A percentile compares a stretch with the other conserved stretches of the same genome.
Evolutionary conservation across 2,329 filamentous ascomycete species (phyloP).

Genomic region (Calonectria honghensis): DNA sequence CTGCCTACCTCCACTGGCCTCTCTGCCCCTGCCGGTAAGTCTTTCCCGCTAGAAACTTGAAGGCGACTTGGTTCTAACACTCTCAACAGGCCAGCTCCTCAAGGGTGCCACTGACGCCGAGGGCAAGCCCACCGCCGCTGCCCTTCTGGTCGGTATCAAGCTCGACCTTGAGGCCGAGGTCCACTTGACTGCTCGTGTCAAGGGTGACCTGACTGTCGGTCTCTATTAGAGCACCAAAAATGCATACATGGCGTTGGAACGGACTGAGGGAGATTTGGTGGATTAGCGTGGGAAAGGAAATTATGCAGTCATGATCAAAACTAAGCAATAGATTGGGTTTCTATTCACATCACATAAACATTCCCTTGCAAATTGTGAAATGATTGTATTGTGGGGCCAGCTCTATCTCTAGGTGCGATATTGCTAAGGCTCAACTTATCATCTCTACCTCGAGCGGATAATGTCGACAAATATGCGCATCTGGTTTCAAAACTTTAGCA

Average conservation of each 20-base stretch:
- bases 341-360: not conserved
- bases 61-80: not conserved
- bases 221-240: conserved; percentile 3
- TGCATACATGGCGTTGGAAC: conserved; percentile 5
- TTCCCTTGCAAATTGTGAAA: not conserved
- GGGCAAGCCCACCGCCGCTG: not conserved
- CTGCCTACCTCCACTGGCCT: conserved; percentile 22
- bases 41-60: not conserved
- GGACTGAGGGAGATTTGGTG: conserved; percentile 4
- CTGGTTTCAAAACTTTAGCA: not conserved
- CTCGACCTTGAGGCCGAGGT: conserved; percentile 21
- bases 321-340: not conserved
- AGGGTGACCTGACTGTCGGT: conserved; percentile 14
- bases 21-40: conserved; percentile 18
- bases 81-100: conserved; percentile 5
- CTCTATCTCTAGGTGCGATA: not conserved
- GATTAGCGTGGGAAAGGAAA: not conserved
- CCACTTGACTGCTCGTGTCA: conserved; percentile 22
- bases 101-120: conserved; percentile 11
- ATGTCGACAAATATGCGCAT: not conserved
- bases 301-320: conserved; percentile 10
- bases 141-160: conserved; percentile 14
- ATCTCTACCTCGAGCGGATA: not conserved
- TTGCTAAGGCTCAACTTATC: not conserved
- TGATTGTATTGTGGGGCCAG: not conserved